Evolutionary conservation across 768 basidiomycete species (phyloP), one percentile per base, ranked within the genome.

Genomic region (Lepiota subincarnata): DNA sequence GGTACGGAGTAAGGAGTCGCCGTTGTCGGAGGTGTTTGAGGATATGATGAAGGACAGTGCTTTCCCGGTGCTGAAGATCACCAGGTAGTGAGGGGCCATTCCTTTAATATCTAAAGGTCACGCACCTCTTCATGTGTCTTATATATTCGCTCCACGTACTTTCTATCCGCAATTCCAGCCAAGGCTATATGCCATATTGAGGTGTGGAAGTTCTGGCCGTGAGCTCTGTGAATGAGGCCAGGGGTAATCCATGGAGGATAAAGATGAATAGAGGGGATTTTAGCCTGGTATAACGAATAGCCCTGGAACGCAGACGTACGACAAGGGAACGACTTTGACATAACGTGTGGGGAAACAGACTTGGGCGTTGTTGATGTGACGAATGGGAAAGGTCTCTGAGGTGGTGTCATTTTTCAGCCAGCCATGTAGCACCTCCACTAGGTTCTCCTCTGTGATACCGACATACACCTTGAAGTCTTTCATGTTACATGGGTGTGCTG

Each of bases 401-500:
- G 74, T 66, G 1, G 70, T 53, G 57, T 89, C 86, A 59, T 92
- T 89, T 66, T 83, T 83, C 52, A 91, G 77, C 2, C 73, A 70
- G 0, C 80, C 66, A 46, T 82, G 81, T 8, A 91, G 70, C 31
- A 87, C 79, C 62, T 90, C 82, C 2, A 73, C 79, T 80, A 92
- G 79, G 60, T 80, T 78, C 59, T 88, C 83, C 55, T 80, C 75
- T 19, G 78, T 74, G 36, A 78, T 68, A 5, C 89, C 90, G 16
- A 84, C 79, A 54, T 79, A 83, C 10, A 91, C 62, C 64, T 84
- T 85, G 73, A 92, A 87, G 52, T 90, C 87, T 63, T 88, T 89
- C 83, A 88, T 84, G 61, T 90, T 90, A 63, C 90, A 92, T 28
- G 88, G 87, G 67, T 91, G 89, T 16, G 78, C 89, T 91, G 55